Percentiles rank a stretch among this genome's conserved stretches.
Evolutionary conservation across 176 grass and related monocot genomes (phyloP).

Genomic region (Phoenix dactylifera): DNA sequence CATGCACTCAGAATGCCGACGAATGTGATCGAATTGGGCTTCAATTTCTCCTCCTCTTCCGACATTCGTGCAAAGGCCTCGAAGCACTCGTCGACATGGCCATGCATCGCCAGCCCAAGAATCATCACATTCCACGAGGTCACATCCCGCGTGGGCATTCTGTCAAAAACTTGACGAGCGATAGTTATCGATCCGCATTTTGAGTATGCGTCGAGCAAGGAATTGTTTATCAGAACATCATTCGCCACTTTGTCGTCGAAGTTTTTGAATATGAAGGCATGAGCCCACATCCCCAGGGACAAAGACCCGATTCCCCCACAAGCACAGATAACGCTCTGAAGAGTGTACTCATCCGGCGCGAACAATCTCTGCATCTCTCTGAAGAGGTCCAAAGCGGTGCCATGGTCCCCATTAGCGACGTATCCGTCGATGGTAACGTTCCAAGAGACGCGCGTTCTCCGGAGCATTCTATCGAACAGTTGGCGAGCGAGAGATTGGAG

Average conservation of each 20-base stretch:
- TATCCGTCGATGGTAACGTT: constrained; percentile 67
- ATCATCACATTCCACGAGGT: constrained; percentile 84
- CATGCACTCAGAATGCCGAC: constrained; percentile 59
- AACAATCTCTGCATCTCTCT: constrained; percentile 54
- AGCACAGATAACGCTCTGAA: constrained; percentile 69
- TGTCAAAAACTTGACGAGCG: constrained; percentile 60
- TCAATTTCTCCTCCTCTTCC: constrained; percentile 10
- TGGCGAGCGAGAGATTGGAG: constrained; percentile 20
- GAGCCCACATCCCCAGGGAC: constrained; percentile 66
- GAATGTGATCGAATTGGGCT: constrained; percentile 67
- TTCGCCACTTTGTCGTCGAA: constrained; percentile 25
- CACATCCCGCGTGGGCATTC: constrained; percentile 53
- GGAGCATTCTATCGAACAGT: constrained; percentile 48
- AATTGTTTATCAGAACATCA: constrained; percentile 81
- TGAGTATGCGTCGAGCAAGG: constrained; percentile 60
- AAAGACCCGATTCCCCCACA: constrained; percentile 49
- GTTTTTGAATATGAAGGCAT: constrained; percentile 45
- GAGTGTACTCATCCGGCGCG: constrained; percentile 55
- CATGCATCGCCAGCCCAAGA: constrained; percentile 61
- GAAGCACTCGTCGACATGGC: constrained; percentile 35
- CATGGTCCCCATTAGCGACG: constrained; percentile 56
- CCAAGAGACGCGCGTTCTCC: constrained; percentile 64
- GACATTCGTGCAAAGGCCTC: constrained; percentile 48
- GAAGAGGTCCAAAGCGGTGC: constrained; percentile 47
- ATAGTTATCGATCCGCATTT: constrained; percentile 60